Base-by-base conservation (phyloP, 495 filamentous ascomycete genomes). In the Aspergillus diversus region DNA sequence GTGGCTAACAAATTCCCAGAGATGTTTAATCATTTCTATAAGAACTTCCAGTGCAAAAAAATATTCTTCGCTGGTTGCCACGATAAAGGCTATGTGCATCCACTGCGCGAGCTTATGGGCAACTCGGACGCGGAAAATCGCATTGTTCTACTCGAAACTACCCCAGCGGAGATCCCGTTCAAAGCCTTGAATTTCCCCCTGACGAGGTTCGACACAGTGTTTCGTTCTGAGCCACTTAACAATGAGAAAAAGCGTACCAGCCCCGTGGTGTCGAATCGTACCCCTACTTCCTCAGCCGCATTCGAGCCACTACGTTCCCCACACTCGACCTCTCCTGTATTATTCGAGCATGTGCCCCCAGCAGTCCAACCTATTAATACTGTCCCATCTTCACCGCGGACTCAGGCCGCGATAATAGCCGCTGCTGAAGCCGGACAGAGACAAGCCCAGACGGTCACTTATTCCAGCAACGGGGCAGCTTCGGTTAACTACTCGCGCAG, bases 21-120 rank as follows among this genome's bases (percentile, higher is more conserved):
- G 12, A 64, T 61, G 48, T 55, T 67, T 6, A n/a, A 53, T 15
- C 57, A 61, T 27, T 56, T 54, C 12, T 51, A 68, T 31, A 49
- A 32, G 21, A 65, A 57, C 21, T 43, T 57, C 32, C 65, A 67
- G 33, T 67, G 65, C 33, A 51, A 59, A 33, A 59, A 57, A 17
- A 67, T 67, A 15, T 67, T 67, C 56, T 67, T 63, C 46, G 56
- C 42, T 13, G 65, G 51, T 13, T 67, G 65, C 34, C 65, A 67
- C 16, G 60, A 63, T 31, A 60, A 49, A 27, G 56, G 60, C 33
- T 67, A 63, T 57, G 7, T 60, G 12, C 43, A 63, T 35, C 49
- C 62, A 5, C 60, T 67, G 4, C 56, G 58, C 8, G 21, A 43
- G 33, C 55, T 59, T n/a, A 46, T 31, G 33, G 39, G 54, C 0